Evolutionary conservation across 495 filamentous ascomycete genomes (phyloP).

Genomic region (Rostrohypoxylon terebratum): DNA sequence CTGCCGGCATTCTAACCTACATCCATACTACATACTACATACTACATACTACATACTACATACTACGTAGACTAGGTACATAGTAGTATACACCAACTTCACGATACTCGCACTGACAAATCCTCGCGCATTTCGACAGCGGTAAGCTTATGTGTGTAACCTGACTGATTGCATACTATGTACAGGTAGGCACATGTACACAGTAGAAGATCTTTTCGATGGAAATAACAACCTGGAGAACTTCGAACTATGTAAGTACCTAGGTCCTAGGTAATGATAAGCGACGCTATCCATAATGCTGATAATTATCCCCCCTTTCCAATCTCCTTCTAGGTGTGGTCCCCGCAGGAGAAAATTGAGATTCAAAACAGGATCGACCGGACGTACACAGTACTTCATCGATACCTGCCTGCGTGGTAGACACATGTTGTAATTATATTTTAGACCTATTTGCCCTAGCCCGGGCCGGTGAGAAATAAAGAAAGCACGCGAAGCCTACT

Average conservation of each 20-base stretch:
- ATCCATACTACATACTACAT: too few relatives aligned
- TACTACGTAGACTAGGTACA: too few relatives aligned
- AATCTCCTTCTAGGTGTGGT: slow-evolving; percentile 28
- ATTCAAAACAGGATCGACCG: slow-evolving; percentile 35
- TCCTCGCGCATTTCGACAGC: not conserved
- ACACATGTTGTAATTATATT: not conserved
- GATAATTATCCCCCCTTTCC: slow-evolving; percentile 18
- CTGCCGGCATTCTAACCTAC: not conserved
- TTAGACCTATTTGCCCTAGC: not conserved
- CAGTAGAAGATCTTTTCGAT: not conserved
- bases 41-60: too few relatives aligned
- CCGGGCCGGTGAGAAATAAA: slow-evolving; percentile 25
- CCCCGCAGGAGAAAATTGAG: slow-evolving; percentile 32
- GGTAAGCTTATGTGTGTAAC: slow-evolving; percentile 27
- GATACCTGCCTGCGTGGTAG: not conserved
- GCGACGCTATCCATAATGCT: slow-evolving; percentile 29
- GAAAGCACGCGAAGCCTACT: slow-evolving; percentile 37
- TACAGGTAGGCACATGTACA: not conserved
- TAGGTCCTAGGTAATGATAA: slow-evolving; percentile 35
- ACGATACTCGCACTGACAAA: not conserved
- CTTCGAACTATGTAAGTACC: too few relatives aligned
- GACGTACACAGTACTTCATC: not conserved
- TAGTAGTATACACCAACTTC: not conserved
- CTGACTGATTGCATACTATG: not conserved
- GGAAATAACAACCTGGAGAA: slow-evolving; percentile 1